Percentiles rank a stretch among this genome's conserved stretches.
Conservation (phyloP, 2,329 filamentous ascomycete species). For the Ceratocystis smalleyi region DNA sequence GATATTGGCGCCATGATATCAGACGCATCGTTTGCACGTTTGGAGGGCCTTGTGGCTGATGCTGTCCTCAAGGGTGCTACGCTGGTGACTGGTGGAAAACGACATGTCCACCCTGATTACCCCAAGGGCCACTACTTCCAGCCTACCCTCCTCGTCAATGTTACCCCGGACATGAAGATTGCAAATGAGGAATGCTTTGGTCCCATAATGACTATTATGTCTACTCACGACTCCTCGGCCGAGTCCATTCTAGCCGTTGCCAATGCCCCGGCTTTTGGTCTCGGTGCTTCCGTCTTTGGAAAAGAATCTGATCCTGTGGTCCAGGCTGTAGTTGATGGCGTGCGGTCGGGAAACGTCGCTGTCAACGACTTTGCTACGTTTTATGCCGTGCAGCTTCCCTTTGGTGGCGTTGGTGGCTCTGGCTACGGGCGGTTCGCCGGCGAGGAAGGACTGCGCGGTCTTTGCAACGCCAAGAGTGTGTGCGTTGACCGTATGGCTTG, state of each 20-base stretch:
- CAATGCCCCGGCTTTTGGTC: constrained; percentile 70
- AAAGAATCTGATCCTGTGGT: constrained; percentile 45
- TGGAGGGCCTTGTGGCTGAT: constrained; percentile 62
- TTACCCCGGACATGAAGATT: constrained; percentile 71
- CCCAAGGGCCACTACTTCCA: constrained; percentile 78
- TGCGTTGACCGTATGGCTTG: constrained; percentile 57
- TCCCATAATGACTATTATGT: constrained; percentile 76
- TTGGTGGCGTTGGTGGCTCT: constrained; percentile 77
- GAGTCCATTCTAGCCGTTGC: constrained; percentile 57
- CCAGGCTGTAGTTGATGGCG: constrained; percentile 45
- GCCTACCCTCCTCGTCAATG: constrained; percentile 81
- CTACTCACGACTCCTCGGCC: constrained; percentile 44
- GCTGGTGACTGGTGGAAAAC: constrained; percentile 64
- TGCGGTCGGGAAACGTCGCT: constrained; percentile 78
- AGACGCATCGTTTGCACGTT: constrained; percentile 52
- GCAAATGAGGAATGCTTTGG: constrained; percentile 87
- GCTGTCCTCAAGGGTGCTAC: constrained; percentile 66
- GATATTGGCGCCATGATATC: constrained; percentile 91
- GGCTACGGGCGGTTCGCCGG: constrained; percentile 90
- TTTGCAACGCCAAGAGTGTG: constrained; percentile 80
- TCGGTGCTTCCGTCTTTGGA: constrained; percentile 82
- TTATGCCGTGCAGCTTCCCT: constrained; percentile 88
- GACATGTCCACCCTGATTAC: constrained; percentile 54
- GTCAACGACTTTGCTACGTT: constrained; percentile 91
- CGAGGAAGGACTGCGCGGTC: constrained; percentile 64